These are phyloP conservation scores for Asterophora lycoperdoides DNA, from an alignment of 768 basidiomycete genomes.

Conservation along the genomic window DNA sequence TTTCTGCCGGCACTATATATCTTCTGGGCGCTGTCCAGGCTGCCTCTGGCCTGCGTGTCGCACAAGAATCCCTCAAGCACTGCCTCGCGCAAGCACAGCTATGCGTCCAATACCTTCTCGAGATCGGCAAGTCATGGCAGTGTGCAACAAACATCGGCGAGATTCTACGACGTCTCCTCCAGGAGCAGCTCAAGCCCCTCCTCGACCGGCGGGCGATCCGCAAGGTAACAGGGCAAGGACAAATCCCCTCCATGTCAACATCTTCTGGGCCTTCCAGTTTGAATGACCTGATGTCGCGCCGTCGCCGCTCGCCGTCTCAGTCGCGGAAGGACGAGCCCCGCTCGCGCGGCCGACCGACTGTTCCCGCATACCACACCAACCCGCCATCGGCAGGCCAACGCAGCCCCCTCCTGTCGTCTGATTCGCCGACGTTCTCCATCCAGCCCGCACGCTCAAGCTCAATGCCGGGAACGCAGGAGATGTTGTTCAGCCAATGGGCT, in stretches of 20 bases:
- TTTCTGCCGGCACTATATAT: slow-evolving; percentile 57
- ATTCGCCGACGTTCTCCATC: slow-evolving; percentile 8
- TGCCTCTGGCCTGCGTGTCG: slow-evolving; percentile 42
- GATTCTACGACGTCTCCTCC: slow-evolving; percentile 41
- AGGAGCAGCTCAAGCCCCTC: slow-evolving; percentile 39
- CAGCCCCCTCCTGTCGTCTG: slow-evolving; percentile 5
- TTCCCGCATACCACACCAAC: slow-evolving; percentile 1
- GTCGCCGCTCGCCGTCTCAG: slow-evolving; percentile 12
- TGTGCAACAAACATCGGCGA: slow-evolving; percentile 46
- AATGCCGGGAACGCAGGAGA: background rate
- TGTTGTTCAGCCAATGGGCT: slow-evolving; percentile 8
- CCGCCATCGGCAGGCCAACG: slow-evolving; percentile 1
- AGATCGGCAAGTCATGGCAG: slow-evolving; percentile 52
- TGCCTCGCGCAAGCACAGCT: slow-evolving; percentile 40
- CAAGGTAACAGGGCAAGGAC: background rate
- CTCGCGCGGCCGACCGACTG: slow-evolving; percentile 2
- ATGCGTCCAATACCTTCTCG: slow-evolving; percentile 47
- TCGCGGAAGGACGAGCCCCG: slow-evolving; percentile 3
- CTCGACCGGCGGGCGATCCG: slow-evolving; percentile 29
- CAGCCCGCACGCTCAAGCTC: slow-evolving; percentile 6
- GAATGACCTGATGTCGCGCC: background rate
- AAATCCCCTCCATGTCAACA: background rate
- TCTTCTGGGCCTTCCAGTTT: background rate
- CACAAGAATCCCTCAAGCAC: slow-evolving; percentile 41
- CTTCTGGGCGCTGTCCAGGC: slow-evolving; percentile 53